Evolutionary conservation across 495 filamentous ascomycete species (phyloP), one percentile per base, ranked within the genome.

Genomic region (Bryoglossum gracile): DNA sequence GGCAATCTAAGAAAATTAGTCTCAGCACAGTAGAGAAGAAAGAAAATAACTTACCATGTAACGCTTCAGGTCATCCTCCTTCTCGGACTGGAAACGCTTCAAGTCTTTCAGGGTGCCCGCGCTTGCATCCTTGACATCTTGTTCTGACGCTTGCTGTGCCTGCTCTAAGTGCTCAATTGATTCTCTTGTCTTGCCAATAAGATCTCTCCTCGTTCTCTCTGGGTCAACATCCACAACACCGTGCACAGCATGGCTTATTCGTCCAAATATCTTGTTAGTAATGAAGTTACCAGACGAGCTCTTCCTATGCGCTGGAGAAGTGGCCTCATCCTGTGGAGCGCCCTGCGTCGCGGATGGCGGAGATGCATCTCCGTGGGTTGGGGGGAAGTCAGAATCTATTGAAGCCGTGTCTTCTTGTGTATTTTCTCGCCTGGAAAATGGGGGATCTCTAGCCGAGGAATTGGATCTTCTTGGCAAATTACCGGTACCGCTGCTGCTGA

Each of bases 211-310:
- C 25, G 89, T 95, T 45, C 88, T 71, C 70, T 96, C 94, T 0
- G 92, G 92, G 59, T 98, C 92, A 23, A 90, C 86, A 63, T 98
- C 92, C 3, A 90, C 89, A 59, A 96, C 89, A 14, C 94, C 94
- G 62, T 95, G 89, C 21, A 95, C 84, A 0, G 94, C 91, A 68
- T 97, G 89, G 52, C 83, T 91, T 47, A 98, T 82, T 9, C 89
- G 81, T 17, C 90, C 90, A 63, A 98, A 96, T n/a, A 96, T 85
- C 64, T 86, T 94, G 63, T 84, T 92, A 22, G 87, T 82, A 41
- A 92, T 84, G 51, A 89, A 92, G 21, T 84, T 89, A 18, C 86
- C 80, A 46, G 86, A 88, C 18, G 71, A 66, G 36, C 76, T 80
- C 64, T 91, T 91, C 61, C 80, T 79, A 64, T 90, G 85, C 13